Evolutionary conservation across 1,284 basidiomycete genomes (phyloP).

Genomic region (Neonothopanus nambi): DNA sequence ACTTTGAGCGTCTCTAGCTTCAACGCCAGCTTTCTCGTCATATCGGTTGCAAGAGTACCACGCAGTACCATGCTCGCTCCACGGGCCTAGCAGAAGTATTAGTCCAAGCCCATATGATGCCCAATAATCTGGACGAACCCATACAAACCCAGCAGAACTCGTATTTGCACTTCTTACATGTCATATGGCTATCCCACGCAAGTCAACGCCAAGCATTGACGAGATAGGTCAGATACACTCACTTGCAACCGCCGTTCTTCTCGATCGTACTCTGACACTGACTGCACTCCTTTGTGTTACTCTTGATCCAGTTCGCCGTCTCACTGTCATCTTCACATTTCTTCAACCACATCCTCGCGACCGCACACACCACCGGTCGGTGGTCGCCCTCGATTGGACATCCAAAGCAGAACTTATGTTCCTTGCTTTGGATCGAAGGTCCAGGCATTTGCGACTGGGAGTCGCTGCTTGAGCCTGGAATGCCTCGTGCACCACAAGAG

Average conservation of each 20-base stretch:
- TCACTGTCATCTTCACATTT: slow-evolving; percentile 98
- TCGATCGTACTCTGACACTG: slow-evolving; percentile 97
- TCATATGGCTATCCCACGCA: slow-evolving; percentile 79
- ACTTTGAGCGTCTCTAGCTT: slow-evolving; percentile 89
- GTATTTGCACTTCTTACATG: slow-evolving; percentile 98
- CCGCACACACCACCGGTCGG: slow-evolving; percentile 85
- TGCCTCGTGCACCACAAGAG: slow-evolving; percentile 65
- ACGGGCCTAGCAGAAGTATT: slow-evolving; percentile 66
- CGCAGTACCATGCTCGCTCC: slow-evolving; percentile 95
- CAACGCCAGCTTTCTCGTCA: slow-evolving; percentile 89
- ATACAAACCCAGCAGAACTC: slow-evolving; percentile 86
- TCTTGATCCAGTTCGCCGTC: slow-evolving; percentile 99
- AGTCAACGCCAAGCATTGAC: slow-evolving; percentile 5
- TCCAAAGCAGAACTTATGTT: slow-evolving; percentile 89
- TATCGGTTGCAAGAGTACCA: slow-evolving; percentile 99
- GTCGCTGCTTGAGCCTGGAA: slow-evolving; percentile 18
- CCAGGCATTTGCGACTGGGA: not conserved
- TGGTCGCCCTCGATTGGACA: slow-evolving; percentile 87
- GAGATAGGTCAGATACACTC: slow-evolving; percentile 36
- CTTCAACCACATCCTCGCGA: slow-evolving; percentile 93
- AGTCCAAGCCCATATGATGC: not conserved
- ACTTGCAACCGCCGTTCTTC: slow-evolving; percentile 99
- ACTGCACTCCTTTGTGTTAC: slow-evolving; percentile 97
- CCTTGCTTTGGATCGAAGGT: slow-evolving; percentile 35
- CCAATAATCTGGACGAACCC: slow-evolving; percentile 41